Base-by-base conservation (phyloP, 2,329 filamentous ascomycete genomes). In the Calonectria pseudoturangicola region DNA sequence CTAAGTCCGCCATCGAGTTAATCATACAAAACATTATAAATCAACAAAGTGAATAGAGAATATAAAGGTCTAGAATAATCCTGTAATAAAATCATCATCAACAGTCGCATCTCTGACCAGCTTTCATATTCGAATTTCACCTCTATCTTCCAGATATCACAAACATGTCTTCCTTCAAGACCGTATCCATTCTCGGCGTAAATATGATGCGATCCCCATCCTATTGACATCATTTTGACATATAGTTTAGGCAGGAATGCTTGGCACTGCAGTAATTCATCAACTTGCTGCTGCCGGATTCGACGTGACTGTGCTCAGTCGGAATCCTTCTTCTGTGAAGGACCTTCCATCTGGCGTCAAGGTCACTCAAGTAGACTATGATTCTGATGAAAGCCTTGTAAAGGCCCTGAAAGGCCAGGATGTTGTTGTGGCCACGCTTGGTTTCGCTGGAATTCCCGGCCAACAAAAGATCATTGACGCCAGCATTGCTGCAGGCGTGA, bases 91-190 rank as follows among this genome's bases (percentile, higher is more conserved):
- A 2, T 15, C 30, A 39, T 41, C 54, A 41, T 10, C 33, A 27
- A 27, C 7, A 21, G 21, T 58, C 54, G n/a, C 54, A 41, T 27
- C 13, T 27, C 12, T n/a, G 21, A 39, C 12, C 5, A 41, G 15
- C 7, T 27, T 36, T 21, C 13, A 39, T 21, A 27, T 13, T 15
- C 36, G 21, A 21, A n/a, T 7, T 25, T 30, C 25, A 41, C 18
- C 54, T 16, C 3, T 25, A n/a, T n/a, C 10, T 27, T 27, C 13
- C 13, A 25, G 2, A 47, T 8, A 21, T n/a, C 21, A 16, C 2
- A 27, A 58, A 39, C 16, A 58, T 58, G 54, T 16, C 54, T 58
- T 41, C 33, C 3, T 58, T 58, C 15, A 58, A 41, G n/a, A 58
- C 30, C 3, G 54, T 58, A 12, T 33, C 54, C 15, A 33, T 58